Base-by-base conservation (phyloP, 148 eudicot genomes). In the Diospyros lotus region DNA sequence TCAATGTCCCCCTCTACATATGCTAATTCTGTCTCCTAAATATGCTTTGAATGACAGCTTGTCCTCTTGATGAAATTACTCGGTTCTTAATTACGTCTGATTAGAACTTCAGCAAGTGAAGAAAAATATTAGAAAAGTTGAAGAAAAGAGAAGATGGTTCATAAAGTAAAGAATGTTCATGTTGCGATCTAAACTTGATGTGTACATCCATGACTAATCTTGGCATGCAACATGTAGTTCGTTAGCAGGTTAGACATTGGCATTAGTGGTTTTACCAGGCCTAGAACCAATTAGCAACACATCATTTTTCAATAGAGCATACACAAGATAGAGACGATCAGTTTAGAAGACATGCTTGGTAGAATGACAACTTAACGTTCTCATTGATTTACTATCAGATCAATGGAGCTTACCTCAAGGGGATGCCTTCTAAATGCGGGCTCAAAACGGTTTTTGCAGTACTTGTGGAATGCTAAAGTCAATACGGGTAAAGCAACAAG, bases 371-470 rank as follows among this genome's bases (percentile, higher is more conserved):
- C 11, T 3, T 45, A 46, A 18, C 15, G 45, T 10, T n/a, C 61
- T 64, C 10, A 50, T 10, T 18, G 63, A 17, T n/a, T 18, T 45
- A 39, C 4, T 5, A 41, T 48, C 39, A 52, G 68, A 63, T 59
- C 42, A 59, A 66, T 50, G 58, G 64, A 76, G 14, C 80, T 83
- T 74, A 90, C 98, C 96, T 95, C 97, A 40, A 95, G 94, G 63
- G 98, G 98, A 74, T 90, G 87, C 77, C 83, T 79, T 58, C 90
- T 78, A 72, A 95, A 95, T 17, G 98, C 97, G 61, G 98, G 96
- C 81, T 95, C 97, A 70, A 95, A 95, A 15, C 98, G 96, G 71
- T 78, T 83, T 83, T 95, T 90, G 82, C 98, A 95, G 76, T 92
- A 95, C 48, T 81, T 88, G 80, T 95, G 97, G 84, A 95, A 95